These are phyloP conservation scores for Graphilbum fragrans DNA, from an alignment of 2,329 filamentous ascomycete species.

Conservation along the genomic window DNA sequence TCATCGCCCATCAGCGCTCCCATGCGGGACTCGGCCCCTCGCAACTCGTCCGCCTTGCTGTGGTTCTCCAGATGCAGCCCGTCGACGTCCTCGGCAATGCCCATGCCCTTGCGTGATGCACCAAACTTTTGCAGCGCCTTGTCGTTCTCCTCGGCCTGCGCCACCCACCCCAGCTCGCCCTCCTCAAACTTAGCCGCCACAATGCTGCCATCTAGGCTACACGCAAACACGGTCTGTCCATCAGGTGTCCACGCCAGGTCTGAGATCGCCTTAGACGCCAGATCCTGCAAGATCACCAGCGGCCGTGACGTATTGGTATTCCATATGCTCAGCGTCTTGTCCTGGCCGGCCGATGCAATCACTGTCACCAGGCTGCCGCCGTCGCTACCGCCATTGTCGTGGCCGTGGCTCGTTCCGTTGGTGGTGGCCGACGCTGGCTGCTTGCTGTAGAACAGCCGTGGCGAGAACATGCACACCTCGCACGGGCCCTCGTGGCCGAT, in stretches of 20 bases:
- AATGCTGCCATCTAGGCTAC: conserved; percentile 82
- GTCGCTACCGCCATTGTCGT: conserved; percentile 9
- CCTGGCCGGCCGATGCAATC: conserved; percentile 91
- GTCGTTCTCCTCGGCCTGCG: conserved; percentile 77
- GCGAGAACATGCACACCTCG: conserved; percentile 95
- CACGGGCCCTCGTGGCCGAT: conserved; percentile 96
- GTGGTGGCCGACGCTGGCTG: conserved; percentile 47
- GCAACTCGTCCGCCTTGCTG: conserved; percentile 83
- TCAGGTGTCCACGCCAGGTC: conserved; percentile 92
- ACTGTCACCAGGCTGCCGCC: conserved; percentile 58
- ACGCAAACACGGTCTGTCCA: conserved; percentile 74
- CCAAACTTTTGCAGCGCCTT: conserved; percentile 89
- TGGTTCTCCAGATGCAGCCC: conserved; percentile 77
- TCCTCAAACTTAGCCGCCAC: conserved; percentile 70
- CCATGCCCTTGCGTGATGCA: conserved; percentile 73
- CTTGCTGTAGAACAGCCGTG: conserved; percentile 68
- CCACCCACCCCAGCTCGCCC: conserved; percentile 83
- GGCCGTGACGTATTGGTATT: conserved; percentile 92
- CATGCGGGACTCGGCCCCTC: conserved; percentile 88
- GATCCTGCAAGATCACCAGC: conserved; percentile 78
- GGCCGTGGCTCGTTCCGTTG: conserved; percentile 25
- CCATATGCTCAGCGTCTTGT: conserved; percentile 94
- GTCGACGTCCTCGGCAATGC: conserved; percentile 86
- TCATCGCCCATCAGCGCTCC: conserved; percentile 94
- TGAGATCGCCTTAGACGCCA: conserved; percentile 83